phyloP scores from a whole-genome alignment of 78 protist species.

The Isochrysis galbana region DNA sequence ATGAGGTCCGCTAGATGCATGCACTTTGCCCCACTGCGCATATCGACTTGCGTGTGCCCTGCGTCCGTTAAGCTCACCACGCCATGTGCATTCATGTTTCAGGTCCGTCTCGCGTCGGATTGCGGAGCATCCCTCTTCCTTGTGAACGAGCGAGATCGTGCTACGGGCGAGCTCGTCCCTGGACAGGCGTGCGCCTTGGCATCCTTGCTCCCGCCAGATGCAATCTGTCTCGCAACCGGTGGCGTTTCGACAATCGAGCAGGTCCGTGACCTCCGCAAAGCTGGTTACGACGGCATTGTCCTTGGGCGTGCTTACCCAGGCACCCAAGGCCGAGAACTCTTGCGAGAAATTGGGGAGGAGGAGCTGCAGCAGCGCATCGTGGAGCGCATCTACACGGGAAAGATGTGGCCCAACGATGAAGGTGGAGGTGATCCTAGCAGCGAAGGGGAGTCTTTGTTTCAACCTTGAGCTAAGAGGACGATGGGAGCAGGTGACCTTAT shows the following conservation, averaged over 20 bases:
- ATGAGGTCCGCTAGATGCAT: not conserved
- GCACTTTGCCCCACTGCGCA: no score
- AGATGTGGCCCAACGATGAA: no score
- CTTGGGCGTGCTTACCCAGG: not conserved
- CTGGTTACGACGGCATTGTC: slow-evolving; percentile 12
- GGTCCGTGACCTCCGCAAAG: not conserved
- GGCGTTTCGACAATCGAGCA: not conserved
- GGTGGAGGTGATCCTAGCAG: no score
- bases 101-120: not conserved
- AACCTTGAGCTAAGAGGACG: no score
- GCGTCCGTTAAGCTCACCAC: no score
- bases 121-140: not conserved
- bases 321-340: not conserved
- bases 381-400: not conserved
- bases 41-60: no score
- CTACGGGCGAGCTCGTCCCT: not conserved
- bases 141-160: not conserved
- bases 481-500: no score
- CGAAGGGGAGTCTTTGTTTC: no score
- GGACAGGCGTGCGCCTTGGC: not conserved
- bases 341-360: not conserved
- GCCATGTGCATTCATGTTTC: not conserved
- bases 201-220: not conserved
- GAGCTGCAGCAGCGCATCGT: not conserved
- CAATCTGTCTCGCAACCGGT: not conserved